Evolutionary conservation across 2,329 filamentous ascomycete species (phyloP), one percentile per base, ranked within the genome.

Genomic region (Fusarium sp.): DNA sequence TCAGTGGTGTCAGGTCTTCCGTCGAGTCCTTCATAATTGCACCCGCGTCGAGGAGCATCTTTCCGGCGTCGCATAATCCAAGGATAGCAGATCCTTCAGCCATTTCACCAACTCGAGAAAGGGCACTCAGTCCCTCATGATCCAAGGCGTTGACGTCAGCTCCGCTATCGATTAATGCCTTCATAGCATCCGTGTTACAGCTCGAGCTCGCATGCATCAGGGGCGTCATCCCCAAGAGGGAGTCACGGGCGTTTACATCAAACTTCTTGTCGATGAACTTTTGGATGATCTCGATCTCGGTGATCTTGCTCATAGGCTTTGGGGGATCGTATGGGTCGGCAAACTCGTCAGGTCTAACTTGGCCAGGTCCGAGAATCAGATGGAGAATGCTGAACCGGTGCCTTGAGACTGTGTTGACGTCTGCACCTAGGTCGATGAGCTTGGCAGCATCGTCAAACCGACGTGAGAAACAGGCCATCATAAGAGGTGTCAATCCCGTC

Each of bases 381-480:
- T 75, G 73, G 23, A 75, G 61, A 31, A 75, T 74, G 55, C 73
- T 75, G 62, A 74, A 74, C 9, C 71, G 65, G 34, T 75, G 73
- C 20, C 71, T 63, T 44, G 73, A 68, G 14, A 75, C 34, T 4
- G 65, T 67, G 4, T 60, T 71, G 29, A 75, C 73, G 18, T 67
- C 64, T 42, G 73, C 72, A 3, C 73, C 73, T 2, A 75, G 53
- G 33, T 75, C 73, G 13, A 75, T 65, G 20, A 75, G 73, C 59
- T 53, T 73, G 20, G 71, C 53, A 25, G 73, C 73, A 25, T 75
- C 73, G 29, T 74, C 73, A 42, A 74, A 75, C 4, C 72, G 73
- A 38, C 73, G 73, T 3, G 70, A 69, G 46, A 75, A 73, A 53
- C 73, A 75, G 1, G 72, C 69, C 72, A 74, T 73, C 73, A 75